These are phyloP conservation scores for Orbilia brochopaga DNA, from an alignment of 2,329 filamentous ascomycete genomes.

Conservation along the genomic window DNA sequence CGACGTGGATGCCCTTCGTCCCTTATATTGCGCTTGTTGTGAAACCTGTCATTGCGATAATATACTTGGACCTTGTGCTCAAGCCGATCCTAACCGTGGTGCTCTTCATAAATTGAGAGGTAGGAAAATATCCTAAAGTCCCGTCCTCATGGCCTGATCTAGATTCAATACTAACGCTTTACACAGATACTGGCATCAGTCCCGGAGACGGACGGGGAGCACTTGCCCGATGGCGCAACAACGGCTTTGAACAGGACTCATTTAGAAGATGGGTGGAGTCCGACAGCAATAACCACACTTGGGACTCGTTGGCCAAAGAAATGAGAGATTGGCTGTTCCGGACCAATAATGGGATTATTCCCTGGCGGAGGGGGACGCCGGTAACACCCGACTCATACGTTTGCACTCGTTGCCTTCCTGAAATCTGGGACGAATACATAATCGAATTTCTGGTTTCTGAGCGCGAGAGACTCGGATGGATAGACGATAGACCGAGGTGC, in stretches of 20 bases:
- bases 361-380: background rate
- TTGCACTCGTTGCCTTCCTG: constrained; percentile 19
- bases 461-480: constrained; percentile 39
- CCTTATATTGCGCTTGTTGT: constrained; percentile 25
- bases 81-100: background rate
- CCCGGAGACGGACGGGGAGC: no score
- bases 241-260: constrained; percentile 22
- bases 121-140: background rate
- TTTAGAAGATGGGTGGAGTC: constrained; percentile 36
- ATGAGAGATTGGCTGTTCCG: constrained; percentile 38
- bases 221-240: no score
- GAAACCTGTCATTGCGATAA: constrained; percentile 15
- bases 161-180: background rate
- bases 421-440: constrained; percentile 24
- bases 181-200: constrained; percentile 12
- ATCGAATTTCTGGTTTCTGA: constrained; percentile 33
- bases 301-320: constrained; percentile 24
- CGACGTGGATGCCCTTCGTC: constrained; percentile 9
- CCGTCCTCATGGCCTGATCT: background rate
- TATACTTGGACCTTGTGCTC: constrained; percentile 13
- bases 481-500: constrained; percentile 25
- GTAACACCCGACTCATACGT: constrained; percentile 20
- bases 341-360: constrained; percentile 17
- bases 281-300: constrained; percentile 29
- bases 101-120: constrained; percentile 18